These are phyloP conservation scores for Penicillium alfredii DNA, from an alignment of 495 filamentous ascomycete species.

Conservation along the genomic window DNA sequence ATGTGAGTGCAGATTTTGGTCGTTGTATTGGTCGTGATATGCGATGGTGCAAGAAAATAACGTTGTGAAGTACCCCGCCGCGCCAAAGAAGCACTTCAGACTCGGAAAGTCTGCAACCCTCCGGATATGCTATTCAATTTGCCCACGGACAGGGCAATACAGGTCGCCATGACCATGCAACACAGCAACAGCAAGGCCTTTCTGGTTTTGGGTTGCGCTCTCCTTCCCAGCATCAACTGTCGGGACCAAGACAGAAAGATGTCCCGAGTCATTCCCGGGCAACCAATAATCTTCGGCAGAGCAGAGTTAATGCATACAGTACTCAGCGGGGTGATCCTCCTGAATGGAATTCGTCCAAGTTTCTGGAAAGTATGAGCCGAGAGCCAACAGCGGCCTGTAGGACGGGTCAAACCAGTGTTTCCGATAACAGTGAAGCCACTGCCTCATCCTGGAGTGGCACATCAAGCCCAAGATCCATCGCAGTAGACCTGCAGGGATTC, in stretches of 20 bases:
- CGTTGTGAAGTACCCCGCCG: not conserved
- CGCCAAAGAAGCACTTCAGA: not conserved
- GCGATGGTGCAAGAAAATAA: not conserved
- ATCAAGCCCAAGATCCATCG: not conserved
- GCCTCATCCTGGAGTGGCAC: slow-evolving; percentile 1
- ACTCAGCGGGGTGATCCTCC: too few relatives aligned
- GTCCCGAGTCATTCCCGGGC: too few relatives aligned
- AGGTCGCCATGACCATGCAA: too few relatives aligned
- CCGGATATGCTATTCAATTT: too few relatives aligned
- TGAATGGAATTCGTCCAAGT: not conserved
- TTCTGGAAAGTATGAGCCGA: not conserved
- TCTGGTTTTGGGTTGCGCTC: not conserved
- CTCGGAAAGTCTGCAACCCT: too few relatives aligned
- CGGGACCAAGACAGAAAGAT: not conserved
- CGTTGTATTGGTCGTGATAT: too few relatives aligned
- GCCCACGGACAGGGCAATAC: too few relatives aligned
- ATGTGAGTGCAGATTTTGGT: not conserved
- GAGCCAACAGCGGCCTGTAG: not conserved
- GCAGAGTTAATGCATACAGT: too few relatives aligned
- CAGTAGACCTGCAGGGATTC: slow-evolving; percentile 3
- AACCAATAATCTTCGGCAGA: too few relatives aligned
- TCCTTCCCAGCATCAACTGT: not conserved
- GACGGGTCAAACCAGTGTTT: not conserved
- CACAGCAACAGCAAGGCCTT: not conserved
- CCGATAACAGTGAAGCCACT: slow-evolving; percentile 3